Percentiles rank a stretch among this genome's conserved stretches.
These are phyloP conservation scores for Scenedesmus sp. DNA, from an alignment of 163 green algal species.

Conservation along the genomic window DNA sequence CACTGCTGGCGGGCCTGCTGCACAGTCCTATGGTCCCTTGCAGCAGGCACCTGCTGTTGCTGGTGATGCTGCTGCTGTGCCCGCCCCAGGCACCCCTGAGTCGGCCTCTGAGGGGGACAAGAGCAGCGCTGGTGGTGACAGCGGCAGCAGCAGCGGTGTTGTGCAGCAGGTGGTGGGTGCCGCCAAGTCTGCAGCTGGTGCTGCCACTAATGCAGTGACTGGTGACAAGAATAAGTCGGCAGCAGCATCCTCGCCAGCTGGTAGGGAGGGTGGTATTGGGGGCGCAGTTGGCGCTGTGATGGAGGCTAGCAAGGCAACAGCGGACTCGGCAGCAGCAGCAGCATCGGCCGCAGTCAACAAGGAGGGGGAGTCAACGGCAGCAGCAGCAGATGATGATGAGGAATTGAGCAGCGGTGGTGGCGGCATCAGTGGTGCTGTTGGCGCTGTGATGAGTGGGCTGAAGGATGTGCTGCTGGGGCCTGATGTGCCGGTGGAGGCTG, in stretches of 20 bases:
- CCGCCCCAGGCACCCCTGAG: neutral
- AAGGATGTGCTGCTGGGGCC: conserved; percentile 43
- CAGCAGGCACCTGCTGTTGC: neutral
- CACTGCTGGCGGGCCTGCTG: neutral
- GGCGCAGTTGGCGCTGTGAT: neutral
- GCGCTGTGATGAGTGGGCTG: conserved; percentile 2
- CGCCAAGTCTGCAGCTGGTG: neutral
- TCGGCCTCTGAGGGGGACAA: neutral
- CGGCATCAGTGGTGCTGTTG: neutral
- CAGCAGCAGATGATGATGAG: neutral
- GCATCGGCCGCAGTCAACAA: neutral
- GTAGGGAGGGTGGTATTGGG: neutral
- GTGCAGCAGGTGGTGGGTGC: conserved; percentile 7
- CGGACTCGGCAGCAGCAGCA: neutral
- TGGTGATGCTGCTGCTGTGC: conserved; percentile 2
- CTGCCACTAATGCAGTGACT: neutral
- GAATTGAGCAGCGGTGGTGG: neutral
- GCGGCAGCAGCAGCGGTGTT: neutral
- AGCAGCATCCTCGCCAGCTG: neutral
- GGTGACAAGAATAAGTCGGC: neutral
- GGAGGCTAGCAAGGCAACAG: neutral
- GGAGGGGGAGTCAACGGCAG: neutral
- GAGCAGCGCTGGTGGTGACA: neutral
- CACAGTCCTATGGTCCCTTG: neutral
- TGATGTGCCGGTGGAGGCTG: conserved; percentile 19